phyloP scores from a whole-genome alignment of 768 basidiomycete genomes.

The Serendipita indica region DNA sequence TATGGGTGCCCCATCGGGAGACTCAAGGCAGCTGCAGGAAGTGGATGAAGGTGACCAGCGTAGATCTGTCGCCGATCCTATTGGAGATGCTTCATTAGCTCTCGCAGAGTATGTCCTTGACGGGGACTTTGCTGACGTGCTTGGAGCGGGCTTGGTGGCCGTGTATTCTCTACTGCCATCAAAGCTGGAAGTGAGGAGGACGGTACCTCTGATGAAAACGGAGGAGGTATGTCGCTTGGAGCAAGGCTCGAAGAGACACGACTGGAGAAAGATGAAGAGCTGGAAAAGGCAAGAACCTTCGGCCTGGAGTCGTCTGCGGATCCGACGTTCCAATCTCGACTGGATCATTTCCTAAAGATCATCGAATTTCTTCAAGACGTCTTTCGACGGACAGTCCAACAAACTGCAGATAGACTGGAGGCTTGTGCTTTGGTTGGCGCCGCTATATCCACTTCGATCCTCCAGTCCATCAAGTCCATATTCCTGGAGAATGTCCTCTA shows the following conservation, averaged over 20 bases:
- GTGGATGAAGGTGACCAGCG: conserved; percentile 19
- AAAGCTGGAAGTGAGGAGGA: conserved; percentile 54
- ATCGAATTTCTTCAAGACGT: conserved; percentile 89
- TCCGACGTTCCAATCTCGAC: conserved; percentile 57
- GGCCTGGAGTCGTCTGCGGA: conserved; percentile 67
- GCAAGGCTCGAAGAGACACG: conserved; percentile 34
- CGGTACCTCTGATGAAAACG: conserved; percentile 24
- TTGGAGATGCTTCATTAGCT: conserved; percentile 71
- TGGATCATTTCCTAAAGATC: conserved; percentile 82
- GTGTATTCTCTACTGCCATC: conserved; percentile 83
- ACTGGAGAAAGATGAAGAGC: conserved; percentile 38
- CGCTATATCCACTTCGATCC: conserved; percentile 69
- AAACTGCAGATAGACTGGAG: conserved; percentile 29
- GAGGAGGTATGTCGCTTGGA: conserved; percentile 56
- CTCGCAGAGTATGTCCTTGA: conserved; percentile 88
- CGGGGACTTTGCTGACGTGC: conserved; percentile 96
- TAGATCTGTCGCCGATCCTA: conserved; percentile 38
- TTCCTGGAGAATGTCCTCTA: conserved; percentile 91
- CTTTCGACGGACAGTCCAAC: conserved; percentile 39
- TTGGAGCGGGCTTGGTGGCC: conserved; percentile 83
- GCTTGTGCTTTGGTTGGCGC: conserved; percentile 54
- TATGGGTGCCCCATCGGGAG: conserved; percentile 53
- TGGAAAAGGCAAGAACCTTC: conserved; percentile 37
- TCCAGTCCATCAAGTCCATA: conserved; percentile 67
- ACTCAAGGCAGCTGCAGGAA: conserved; percentile 12